phyloP scores from a whole-genome alignment of 768 basidiomycete species.

The Melanogaster broomeanus region DNA sequence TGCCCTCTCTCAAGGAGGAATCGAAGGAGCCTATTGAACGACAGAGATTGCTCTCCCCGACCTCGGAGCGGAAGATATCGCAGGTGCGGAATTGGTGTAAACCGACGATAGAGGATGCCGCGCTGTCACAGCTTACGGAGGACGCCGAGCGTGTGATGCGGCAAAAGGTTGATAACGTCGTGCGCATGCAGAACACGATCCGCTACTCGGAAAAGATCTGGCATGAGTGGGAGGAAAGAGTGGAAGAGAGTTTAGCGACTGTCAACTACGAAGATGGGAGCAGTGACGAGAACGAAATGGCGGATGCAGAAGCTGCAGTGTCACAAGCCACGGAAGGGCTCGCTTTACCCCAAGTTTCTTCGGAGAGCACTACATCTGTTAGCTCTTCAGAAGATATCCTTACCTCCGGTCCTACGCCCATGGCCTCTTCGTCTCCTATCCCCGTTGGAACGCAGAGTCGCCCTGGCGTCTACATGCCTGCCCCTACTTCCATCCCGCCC shows the following conservation, averaged over 20 bases:
- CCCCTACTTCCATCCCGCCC: slow-evolving; percentile 47
- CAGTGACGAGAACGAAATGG: slow-evolving; percentile 44
- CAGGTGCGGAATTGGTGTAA: slow-evolving; percentile 85
- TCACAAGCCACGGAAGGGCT: slow-evolving; percentile 24
- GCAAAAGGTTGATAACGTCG: slow-evolving; percentile 92
- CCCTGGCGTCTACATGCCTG: slow-evolving; percentile 32
- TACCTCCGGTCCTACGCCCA: slow-evolving; percentile 68
- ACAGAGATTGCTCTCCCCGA: slow-evolving; percentile 85
- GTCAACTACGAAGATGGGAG: slow-evolving; percentile 58
- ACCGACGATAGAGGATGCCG: slow-evolving; percentile 83
- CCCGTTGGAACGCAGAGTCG: slow-evolving; percentile 20
- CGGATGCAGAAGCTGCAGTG: slow-evolving; percentile 27
- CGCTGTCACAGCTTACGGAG: slow-evolving; percentile 77
- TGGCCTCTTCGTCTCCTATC: slow-evolving; percentile 54
- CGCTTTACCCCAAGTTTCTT: slow-evolving; percentile 6
- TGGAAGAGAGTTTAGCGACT: slow-evolving; percentile 64
- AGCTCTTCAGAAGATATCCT: slow-evolving; percentile 27
- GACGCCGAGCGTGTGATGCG: slow-evolving; percentile 90
- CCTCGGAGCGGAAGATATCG: slow-evolving; percentile 85
- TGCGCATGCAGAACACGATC: slow-evolving; percentile 96
- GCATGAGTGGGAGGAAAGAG: slow-evolving; percentile 94
- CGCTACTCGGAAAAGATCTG: slow-evolving; percentile 96
- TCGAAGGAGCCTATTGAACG: slow-evolving; percentile 89
- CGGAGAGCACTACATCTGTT: slow-evolving; percentile 16
- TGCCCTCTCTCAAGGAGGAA: slow-evolving; percentile 89